Evolutionary conservation across 2,329 filamentous ascomycete genomes (phyloP), one percentile per base, ranked within the genome.

Genomic region (Monosporascus sp.): DNA sequence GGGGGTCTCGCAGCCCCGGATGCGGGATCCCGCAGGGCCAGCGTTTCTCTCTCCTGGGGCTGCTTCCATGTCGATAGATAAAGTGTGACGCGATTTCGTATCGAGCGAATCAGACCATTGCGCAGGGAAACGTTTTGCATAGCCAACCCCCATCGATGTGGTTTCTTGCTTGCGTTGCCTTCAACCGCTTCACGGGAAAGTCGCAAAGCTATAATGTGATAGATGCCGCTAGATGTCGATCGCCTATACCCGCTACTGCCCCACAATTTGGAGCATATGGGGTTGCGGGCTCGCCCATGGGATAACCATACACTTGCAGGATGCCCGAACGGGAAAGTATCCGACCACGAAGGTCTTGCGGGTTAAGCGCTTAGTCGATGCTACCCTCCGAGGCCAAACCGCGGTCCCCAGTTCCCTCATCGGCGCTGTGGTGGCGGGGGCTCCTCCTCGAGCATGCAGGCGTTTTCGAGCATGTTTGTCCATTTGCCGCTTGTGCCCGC

Each of bases 381-480:
- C 11, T 27, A 46, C 43, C 43, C 43, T n/a, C 43, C 14, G 14
- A 46, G 43, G 11, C 5, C 18, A 22, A 31, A 46, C 15, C 11
- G n/a, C 14, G 14, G 22, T 17, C 24, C 14, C 22, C 43, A 3
- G 54, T 51, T 55, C 50, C 20, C 51, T 64, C 65, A 70, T 63
- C 70, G 43, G 22, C 43, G 70, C 46, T 70, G 65, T 43, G 71
- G 70, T 38, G 72, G 79, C 31, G 83, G 78, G 51, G 84, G 82
- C 65, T 96, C 91, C 67, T 96, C 80, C 51, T 87, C 92, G 70
- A 92, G 85, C 90, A 97, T 96, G 74, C 94, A 99, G 5, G 92
- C 90, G 67, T 90, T 95, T 70, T 99, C 94, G 36, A 99, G 78
- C 80, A 96, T 92, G 71, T 97, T 97, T 14, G 94, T 99, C 94